Evolutionary conservation across 176 grass and related monocot genomes (phyloP), one percentile per base, ranked within the genome.

Genomic region (Rhynchospora breviuscula): DNA sequence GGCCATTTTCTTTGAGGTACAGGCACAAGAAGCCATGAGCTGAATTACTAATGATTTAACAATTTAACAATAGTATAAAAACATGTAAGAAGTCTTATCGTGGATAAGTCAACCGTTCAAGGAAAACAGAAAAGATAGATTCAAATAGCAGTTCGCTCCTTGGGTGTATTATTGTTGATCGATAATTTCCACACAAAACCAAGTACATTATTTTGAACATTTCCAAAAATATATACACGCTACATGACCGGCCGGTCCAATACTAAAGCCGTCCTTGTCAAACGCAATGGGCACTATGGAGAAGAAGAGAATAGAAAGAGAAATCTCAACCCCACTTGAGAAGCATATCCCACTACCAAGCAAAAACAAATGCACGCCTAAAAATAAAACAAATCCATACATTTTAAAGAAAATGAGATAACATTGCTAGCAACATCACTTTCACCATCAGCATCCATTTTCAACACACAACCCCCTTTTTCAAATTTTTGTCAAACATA

Each of bases 401-500:
- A 90, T 65, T 91, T 82, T 72, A 65, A 78, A 88, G 79, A 76
- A 84, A 88, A 88, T 80, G 61, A 88, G 79, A 91, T 81, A 76
- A 70, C 60, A 79, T 89, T 82, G 61, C 61, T 52, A 81, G 2
- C 44, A 85, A 79, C 80, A 87, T 91, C 91, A 81, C 80, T 78
- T 19, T 91, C 91, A 86, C 23, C 83, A 89, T 88, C 87, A 91
- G 87, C 87, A 88, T 91, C 91, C 91, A 78, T 82, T 84, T 82
- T 80, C 88, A 88, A 88, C 85, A 78, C 60, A 66, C 31, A 3
- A 35, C 43, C 60, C 80, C 60, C 17, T 83, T 76, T 86, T 84
- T 88, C 76, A 86, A 88, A 80, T 59, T 90, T 88, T 84, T 60
- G 91, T 91, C 91, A 97, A 93, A 88, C 85, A 86, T 90, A 84